Evolutionary conservation across 2,329 filamentous ascomycete genomes (phyloP).

Genomic region (Diplodia corticola): DNA sequence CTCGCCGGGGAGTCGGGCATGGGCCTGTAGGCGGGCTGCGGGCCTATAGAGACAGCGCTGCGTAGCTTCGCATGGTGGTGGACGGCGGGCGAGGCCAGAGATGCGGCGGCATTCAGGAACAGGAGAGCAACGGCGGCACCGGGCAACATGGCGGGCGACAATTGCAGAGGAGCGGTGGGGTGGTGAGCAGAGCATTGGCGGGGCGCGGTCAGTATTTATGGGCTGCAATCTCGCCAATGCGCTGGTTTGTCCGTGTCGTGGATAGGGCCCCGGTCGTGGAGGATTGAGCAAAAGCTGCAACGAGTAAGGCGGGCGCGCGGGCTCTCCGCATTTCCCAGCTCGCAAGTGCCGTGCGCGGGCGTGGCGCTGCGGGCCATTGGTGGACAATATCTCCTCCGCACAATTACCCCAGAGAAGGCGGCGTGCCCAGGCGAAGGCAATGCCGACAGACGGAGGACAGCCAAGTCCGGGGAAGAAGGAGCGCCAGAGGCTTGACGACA

Average conservation of each 20-base stretch:
- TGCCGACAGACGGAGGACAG: background rate
- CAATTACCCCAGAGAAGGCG: constrained; percentile 15
- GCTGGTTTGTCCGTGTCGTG: constrained; percentile 11
- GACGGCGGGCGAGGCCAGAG: background rate
- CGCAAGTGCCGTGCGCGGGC: background rate
- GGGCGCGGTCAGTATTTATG: background rate
- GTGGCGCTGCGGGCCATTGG: constrained; percentile 5
- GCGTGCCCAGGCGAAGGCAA: background rate
- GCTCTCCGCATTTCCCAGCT: constrained; percentile 7
- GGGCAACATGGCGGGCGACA: constrained; percentile 11
- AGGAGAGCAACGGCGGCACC: constrained; percentile 10
- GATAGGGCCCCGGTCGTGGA: background rate
- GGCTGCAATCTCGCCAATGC: background rate
- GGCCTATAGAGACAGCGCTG: constrained; percentile 37
- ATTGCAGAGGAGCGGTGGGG: background rate
- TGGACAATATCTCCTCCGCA: constrained; percentile 17
- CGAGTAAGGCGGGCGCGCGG: constrained; percentile 1
- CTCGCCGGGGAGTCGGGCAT: constrained; percentile 39
- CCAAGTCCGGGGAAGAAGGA: background rate
- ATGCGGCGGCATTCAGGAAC: constrained; percentile 15
- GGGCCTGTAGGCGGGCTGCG: constrained; percentile 38
- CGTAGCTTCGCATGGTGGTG: constrained; percentile 25
- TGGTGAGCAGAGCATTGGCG: background rate
- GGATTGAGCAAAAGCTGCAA: background rate
- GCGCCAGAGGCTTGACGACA: background rate